Evolutionary conservation across 768 basidiomycete genomes (phyloP), one percentile per base, ranked within the genome.

Genomic region (Suillus bovinus): DNA sequence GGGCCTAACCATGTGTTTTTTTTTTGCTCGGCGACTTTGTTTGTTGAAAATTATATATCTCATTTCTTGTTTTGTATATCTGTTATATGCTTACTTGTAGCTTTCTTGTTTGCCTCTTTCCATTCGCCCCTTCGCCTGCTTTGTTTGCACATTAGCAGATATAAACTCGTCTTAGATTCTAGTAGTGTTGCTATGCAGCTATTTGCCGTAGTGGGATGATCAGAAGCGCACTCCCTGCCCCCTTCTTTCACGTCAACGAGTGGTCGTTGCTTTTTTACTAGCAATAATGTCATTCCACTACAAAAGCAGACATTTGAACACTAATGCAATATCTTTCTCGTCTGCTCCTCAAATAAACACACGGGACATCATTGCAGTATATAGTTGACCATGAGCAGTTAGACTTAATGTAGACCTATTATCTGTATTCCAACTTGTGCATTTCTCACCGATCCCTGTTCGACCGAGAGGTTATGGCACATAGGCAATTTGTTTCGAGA

Each of bases 1-100:
- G 74, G 60, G 60, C 67, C 41, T 76, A 36, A 73, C 10, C 10
- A 44, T 16, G 29, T 29, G n/a, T n/a, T 61, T 13, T 29, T 44
- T 13, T 29, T 38, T 64, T 20, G 34, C 59, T 63, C n/a, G 16
- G 29, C 61, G 47, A 70, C 16, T 57, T 33, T 4, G 7, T 54
- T 17, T 22, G 53, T 27, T 27, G 16, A 56, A 38, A 54, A 39
- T 39, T 27, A 56, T 56, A 24, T 38, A 56, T 41, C 13, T 29
- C 24, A 39, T 27, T 27, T 29, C 24, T 39, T 29, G 38, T 17
- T 56, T 39, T 56, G 38, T 56, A 41, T 27, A 39, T 56, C 17
- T 56, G 20, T n/a, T n/a, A 39, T 56, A 29, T 56, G 24, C 36
- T 10, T 56, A 17, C 38, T 27, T 27, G 36, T 39, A 56, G 16